A percentile compares a stretch with the other conserved stretches of the same genome.
Conservation (phyloP, 345 rosid genomes). For the Bretschneidera sinensis region DNA sequence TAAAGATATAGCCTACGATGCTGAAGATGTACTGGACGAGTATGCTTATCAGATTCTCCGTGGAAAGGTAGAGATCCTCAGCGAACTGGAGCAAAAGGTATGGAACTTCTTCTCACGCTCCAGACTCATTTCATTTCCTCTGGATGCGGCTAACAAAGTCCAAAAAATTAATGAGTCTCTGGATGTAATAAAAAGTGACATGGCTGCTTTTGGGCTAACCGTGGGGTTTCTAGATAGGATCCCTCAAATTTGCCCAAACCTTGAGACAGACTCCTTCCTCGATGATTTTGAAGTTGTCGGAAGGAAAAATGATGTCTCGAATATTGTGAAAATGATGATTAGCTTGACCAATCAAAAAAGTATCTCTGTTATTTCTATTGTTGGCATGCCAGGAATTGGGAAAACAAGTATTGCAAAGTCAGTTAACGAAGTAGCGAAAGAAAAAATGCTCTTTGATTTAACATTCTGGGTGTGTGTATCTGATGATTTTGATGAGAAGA, state of each 20-base stretch:
- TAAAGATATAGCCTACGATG: conserved; percentile 15
- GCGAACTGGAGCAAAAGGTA: conserved; percentile 3
- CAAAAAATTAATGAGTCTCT: conserved; percentile 1
- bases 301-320: conserved; percentile 12
- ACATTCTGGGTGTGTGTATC: too few relatives aligned
- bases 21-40: too few relatives aligned
- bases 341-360: neutral
- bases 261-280: too few relatives aligned
- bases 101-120: conserved; percentile 5
- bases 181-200: neutral
- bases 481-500: too few relatives aligned
- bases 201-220: neutral
- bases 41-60: conserved; percentile 6
- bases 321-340: conserved; percentile 1
- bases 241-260: neutral
- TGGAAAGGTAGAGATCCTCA: conserved; percentile 3
- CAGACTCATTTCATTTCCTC: conserved; percentile 1
- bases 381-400: conserved; percentile 29
- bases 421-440: too few relatives aligned
- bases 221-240: neutral
- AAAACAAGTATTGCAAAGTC: conserved; percentile 20
- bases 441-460: too few relatives aligned
- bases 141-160: conserved; percentile 9
- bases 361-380: conserved; percentile 1
- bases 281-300: too few relatives aligned